phyloP scores from a whole-genome alignment of 495 filamentous ascomycete genomes.

The Podospora didyma region DNA sequence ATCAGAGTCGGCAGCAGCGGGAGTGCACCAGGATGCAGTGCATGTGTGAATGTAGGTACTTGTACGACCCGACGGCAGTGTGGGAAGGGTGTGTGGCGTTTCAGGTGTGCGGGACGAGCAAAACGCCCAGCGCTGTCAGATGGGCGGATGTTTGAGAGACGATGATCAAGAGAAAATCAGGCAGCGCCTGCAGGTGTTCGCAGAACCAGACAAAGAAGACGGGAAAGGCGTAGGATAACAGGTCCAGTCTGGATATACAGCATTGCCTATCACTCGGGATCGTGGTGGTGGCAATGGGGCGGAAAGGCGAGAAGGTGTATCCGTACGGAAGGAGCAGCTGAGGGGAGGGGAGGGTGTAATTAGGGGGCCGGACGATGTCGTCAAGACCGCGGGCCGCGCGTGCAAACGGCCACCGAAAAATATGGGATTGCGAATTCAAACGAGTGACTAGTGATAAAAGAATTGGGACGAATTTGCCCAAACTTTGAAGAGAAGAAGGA shows the following conservation, averaged over 20 bases:
- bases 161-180: constrained; percentile 42
- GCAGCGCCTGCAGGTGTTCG: constrained; percentile 23
- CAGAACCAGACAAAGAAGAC: constrained; percentile 1
- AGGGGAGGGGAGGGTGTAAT: background rate
- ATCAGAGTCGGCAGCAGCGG: constrained; percentile 7
- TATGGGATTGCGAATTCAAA: background rate
- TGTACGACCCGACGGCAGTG: constrained; percentile 19
- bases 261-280: background rate
- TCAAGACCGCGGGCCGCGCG: constrained; percentile 19
- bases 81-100: constrained; percentile 22
- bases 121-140: constrained; percentile 7
- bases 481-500: background rate
- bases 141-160: constrained; percentile 25
- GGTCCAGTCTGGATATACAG: background rate
- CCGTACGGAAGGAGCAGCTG: too few species aligned
- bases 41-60: constrained; percentile 12
- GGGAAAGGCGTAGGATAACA: constrained; percentile 2
- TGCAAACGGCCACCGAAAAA: background rate
- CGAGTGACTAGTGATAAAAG: background rate
- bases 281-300: background rate
- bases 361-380: constrained; percentile 16
- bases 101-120: constrained; percentile 31
- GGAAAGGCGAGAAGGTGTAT: constrained; percentile 7
- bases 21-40: constrained; percentile 12
- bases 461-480: background rate